Evolutionary conservation across 2,329 filamentous ascomycete genomes (phyloP), one percentile per base, ranked within the genome.

Genomic region (Colletotrichum orbiculare): DNA sequence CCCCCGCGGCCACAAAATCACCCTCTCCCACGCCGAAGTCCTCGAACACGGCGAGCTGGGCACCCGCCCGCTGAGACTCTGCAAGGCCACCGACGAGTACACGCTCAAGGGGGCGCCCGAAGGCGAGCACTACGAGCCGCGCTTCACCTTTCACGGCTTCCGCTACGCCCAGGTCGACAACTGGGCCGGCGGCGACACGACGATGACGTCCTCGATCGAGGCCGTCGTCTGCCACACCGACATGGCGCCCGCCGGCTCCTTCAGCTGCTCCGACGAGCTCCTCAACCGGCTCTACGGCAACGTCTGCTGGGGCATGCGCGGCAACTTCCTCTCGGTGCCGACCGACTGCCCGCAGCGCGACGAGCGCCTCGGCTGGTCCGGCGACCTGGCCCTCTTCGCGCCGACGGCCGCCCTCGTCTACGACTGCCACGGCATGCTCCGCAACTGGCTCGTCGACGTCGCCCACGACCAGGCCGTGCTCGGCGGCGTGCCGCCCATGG

Each of bases 121-220:
- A 2, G 60, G 54, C 3, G 60, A 67, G 15, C 33, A 12, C 11
- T 85, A 80, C 79, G 73, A 78, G 17, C 82, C 83, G 1, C 74
- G 72, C 1, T 85, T 83, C 69, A 85, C 82, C 3, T 85, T 82
- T 62, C 83, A 85, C 67, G 83, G 83, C 3, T 85, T 85, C 64
- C 76, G 83, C 38, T 85, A 81, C 63, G 81, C 81, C 6, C 75
- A 82, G 64, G 70, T 84, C 5, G 73, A 78, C 2, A 77, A 77
- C 13, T 83, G 81, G 60, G 46, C 55, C 2, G 13, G 82, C 82
- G 1, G 15, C 33, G 3, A 25, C 49, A 2, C 67, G 60, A 8
- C 8, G 15, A 13, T 4, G 37, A 35, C 3, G 38, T 52, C 17
- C 12, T 17, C 4, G 13, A 58, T 67, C 11, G 53, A 60, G 13